Base-by-base conservation (phyloP, 148 eudicot genomes). In the Diospyros lotus region DNA sequence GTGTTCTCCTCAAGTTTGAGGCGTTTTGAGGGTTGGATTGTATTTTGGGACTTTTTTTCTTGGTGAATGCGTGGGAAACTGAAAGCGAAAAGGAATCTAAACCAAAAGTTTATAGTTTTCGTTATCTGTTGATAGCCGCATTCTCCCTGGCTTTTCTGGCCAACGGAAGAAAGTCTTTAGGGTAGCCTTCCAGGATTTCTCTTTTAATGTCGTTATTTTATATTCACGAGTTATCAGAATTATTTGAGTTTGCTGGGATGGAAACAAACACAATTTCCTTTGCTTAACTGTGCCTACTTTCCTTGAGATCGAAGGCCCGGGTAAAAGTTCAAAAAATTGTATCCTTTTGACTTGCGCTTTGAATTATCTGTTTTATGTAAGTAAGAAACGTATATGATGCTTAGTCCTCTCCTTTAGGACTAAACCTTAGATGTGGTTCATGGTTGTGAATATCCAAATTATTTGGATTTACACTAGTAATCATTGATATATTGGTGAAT, bases 401-500 rank as follows among this genome's bases (percentile, higher is more conserved):
- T 48, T 48, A 4, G 52, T 42, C 3, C 12, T 69, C 46, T 69
- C 38, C 12, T 4, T 52, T 51, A 7, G 43, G 28, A 13, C 45
- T 66, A 60, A 50, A 60, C 39, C 7, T 39, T 18, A n/a, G 48
- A n/a, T 3, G 66, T 15, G 4, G 43, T 65, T 44, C 50, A 53
- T 71, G 52, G 66, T 44, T 42, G 39, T 2, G 75, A 45, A 42
- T 18, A 5, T 46, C 10, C 13, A 38, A 48, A n/a, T 73, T 48
- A 45, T 40, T 15, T 15, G 28, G 60, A 40, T 51, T 50, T 50
- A 50, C 60, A 38, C 39, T 50, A 44, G 60, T 13, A 3, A 40
- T 56, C 62, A 68, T 44, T 73, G 68, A 10, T 40, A 46, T 58
- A 74, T 66, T 76, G 54, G 46, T 69, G 60, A 75, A 54, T 42